Conservation (phyloP, 345 rosid species). For the Conringia planisiliqua region DNA sequence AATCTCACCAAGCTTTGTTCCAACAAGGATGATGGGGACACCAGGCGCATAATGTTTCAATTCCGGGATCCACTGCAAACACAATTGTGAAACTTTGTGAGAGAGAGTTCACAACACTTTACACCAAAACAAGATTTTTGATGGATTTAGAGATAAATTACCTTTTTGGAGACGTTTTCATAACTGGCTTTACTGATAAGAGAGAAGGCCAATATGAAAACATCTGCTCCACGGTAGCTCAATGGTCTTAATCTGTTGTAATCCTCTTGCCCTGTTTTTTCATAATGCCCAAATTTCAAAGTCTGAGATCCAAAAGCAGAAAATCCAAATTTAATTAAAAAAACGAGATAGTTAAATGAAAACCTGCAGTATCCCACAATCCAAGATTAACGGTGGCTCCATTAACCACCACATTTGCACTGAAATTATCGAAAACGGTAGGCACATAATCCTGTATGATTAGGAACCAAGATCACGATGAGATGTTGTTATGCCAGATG, state of each 20-base stretch:
- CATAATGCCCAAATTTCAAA: not conserved
- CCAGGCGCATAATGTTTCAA: slow-evolving; percentile 94
- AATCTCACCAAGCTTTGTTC: slow-evolving; percentile 86
- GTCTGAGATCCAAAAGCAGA: not conserved
- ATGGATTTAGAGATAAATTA: not conserved
- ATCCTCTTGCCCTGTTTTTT: slow-evolving; percentile 77
- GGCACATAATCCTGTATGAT: slow-evolving; percentile 81
- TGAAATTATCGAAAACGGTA: slow-evolving; percentile 93
- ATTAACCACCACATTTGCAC: slow-evolving; percentile 92
- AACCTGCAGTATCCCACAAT: slow-evolving; percentile 98
- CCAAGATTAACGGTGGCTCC: slow-evolving; percentile 88
- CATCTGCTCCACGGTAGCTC: slow-evolving; percentile 96
- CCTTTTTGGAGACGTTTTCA: slow-evolving; percentile 96
- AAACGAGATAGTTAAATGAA: not conserved
- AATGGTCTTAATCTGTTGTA: slow-evolving; percentile 87
- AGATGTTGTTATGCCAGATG: not conserved
- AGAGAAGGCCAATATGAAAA: slow-evolving; percentile 90
- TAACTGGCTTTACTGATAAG: slow-evolving; percentile 99
- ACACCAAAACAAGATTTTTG: not conserved
- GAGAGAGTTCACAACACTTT: not conserved
- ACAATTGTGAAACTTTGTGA: not conserved
- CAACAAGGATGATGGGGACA: slow-evolving; percentile 85
- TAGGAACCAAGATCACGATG: not conserved
- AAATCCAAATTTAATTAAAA: not conserved
- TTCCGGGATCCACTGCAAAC: slow-evolving; percentile 95